Percentiles rank a stretch among this genome's conserved stretches.
phyloP scores from a whole-genome alignment of 306 rosid genomes.

The Herpetospermum pedunculosum region DNA sequence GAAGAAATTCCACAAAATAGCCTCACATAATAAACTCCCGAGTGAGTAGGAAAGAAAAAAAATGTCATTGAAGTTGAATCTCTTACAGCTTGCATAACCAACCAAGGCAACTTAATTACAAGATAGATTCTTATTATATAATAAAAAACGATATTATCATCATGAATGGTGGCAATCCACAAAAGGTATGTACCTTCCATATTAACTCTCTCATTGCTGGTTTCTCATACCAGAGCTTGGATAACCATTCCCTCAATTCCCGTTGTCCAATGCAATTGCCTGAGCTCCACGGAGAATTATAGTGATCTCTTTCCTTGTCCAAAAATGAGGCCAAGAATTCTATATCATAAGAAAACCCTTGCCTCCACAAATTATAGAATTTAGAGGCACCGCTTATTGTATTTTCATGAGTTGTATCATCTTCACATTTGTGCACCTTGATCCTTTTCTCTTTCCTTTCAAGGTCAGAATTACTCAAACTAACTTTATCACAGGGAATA shows the following conservation, averaged over 20 bases:
- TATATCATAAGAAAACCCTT: slow-evolving; percentile 75
- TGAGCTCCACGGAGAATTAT: slow-evolving; percentile 71
- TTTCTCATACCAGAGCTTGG: slow-evolving; percentile 72
- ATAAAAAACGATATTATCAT: background rate
- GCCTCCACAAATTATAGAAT: slow-evolving; percentile 43
- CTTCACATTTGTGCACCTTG: slow-evolving; percentile 41
- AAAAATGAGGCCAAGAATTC: slow-evolving; percentile 61
- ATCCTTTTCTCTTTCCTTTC: slow-evolving; percentile 64
- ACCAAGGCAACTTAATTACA: background rate
- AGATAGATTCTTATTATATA: background rate
- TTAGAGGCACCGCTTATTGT: slow-evolving; percentile 27
- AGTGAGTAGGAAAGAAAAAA: background rate
- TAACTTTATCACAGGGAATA: slow-evolving; percentile 16
- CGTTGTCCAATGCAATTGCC: slow-evolving; percentile 92
- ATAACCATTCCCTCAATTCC: slow-evolving; percentile 91
- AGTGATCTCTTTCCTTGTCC: slow-evolving; percentile 85
- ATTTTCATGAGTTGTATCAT: slow-evolving; percentile 22
- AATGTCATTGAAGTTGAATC: background rate
- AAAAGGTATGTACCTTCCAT: slow-evolving; percentile 61
- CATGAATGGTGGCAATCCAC: background rate
- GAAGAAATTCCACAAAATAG: background rate
- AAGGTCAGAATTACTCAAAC: slow-evolving; percentile 26
- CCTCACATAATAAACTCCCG: background rate
- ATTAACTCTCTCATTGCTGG: slow-evolving; percentile 67
- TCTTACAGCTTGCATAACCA: background rate